Base-by-base conservation (phyloP, 371 early-diverging fungal genomes). In the Blakeslea trispora region DNA sequence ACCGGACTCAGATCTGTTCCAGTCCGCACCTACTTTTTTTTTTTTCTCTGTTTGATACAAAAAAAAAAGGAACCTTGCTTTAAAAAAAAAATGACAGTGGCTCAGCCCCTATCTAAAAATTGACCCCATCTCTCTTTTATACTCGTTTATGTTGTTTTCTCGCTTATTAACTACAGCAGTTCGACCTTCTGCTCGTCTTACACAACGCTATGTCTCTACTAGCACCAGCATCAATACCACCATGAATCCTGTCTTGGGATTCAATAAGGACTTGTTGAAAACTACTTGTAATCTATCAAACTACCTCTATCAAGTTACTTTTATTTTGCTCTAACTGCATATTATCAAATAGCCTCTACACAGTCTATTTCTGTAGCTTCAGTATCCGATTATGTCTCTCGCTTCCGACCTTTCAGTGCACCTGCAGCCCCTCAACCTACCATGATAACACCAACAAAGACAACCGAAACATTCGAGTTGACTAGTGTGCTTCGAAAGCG, bases 401-500 rank as follows among this genome's bases (percentile, higher is more conserved):
- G 62, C 18, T 55, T 74, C 46, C 72, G 66, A 17, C 77, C 77
- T 17, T 77, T 77, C 51, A 61, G 54, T 13, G 64, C 59, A 7
- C 77, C 77, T 42, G 59, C 72, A 46, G 66, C 69, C 24, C 77
- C 77, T 49, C 66, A 63, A 42, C 69, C 69, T 32, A 47, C 47
- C 8, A 43, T 55, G 14, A 57, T 64, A 44, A 59, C 62, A 31
- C 46, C 53, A 17, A 53, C 40, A 19, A 46, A 45, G 45, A 63
- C 53, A 21, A 41, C 49, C 19, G 78, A 70, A 60, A 61, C 57
- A 10, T 45, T 78, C 42, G 63, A 72, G 40, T 53, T 85, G 61
- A 81, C 85, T n/a, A 89, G 89, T 63, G 86, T 89, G 19, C 68
- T 83, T 64, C 79, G 90, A 75, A 92, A 91, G 77, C 81, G 90